Evolutionary conservation across 1,284 basidiomycete species (phyloP).

Genomic region (Stereum hirsutum): DNA sequence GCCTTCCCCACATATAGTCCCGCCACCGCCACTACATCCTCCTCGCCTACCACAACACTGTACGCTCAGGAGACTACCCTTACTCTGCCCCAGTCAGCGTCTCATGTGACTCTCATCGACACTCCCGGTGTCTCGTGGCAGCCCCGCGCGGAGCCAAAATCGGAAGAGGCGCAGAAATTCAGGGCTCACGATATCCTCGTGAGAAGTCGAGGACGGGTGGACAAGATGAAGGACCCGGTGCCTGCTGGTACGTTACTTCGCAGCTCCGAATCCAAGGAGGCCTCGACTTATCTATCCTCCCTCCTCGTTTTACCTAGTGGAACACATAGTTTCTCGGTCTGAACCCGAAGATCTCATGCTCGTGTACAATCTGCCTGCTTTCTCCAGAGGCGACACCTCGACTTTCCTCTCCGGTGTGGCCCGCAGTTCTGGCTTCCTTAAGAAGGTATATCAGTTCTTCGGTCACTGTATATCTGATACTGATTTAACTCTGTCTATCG

Average conservation of each 20-base stretch:
- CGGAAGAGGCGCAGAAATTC: conserved; percentile 32
- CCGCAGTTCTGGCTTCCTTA: conserved; percentile 71
- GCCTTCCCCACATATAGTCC: conserved; percentile 54
- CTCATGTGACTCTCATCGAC: conserved; percentile 73
- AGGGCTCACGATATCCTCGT: conserved; percentile 68
- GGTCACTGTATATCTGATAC: too few relatives aligned
- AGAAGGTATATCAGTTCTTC: conserved; percentile 47
- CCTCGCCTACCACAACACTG: conserved; percentile 65
- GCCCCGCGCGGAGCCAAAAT: conserved; percentile 28
- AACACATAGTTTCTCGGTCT: conserved; percentile 66
- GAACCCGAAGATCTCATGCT: conserved; percentile 84
- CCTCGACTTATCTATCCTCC: conserved; percentile 1
- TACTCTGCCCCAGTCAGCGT: conserved; percentile 85
- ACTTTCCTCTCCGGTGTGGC: conserved; percentile 83
- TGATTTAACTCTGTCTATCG: too few relatives aligned
- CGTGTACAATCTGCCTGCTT: conserved; percentile 81
- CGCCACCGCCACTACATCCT: conserved; percentile 32
- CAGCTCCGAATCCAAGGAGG: background rate
- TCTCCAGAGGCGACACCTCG: conserved; percentile 59
- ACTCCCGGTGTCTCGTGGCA: conserved; percentile 75
- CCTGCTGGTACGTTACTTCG: conserved; percentile 55
- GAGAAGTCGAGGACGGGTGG: conserved; percentile 80
- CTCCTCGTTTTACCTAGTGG: conserved; percentile 34
- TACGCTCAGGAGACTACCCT: conserved; percentile 56
- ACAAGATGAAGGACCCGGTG: conserved; percentile 80